phyloP scores from a whole-genome alignment of 495 filamentous ascomycete genomes.

The Baudoinia panamericana region DNA sequence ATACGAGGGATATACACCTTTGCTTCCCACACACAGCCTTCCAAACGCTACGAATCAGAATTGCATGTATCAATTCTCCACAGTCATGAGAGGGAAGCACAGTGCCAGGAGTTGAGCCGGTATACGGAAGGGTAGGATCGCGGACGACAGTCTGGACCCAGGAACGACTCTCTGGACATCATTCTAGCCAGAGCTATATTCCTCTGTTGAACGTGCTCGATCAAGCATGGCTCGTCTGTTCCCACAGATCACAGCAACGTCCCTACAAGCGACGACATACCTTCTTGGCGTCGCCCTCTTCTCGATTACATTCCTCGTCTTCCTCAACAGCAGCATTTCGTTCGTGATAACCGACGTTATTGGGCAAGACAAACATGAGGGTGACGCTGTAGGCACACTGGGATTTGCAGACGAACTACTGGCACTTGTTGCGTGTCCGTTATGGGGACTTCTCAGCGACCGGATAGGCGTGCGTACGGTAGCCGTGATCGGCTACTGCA shows the following conservation, averaged over 20 bases:
- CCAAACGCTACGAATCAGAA: too few species aligned
- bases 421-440: constrained; percentile 75
- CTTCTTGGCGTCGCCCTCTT: constrained; percentile 82
- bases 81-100: too few species aligned
- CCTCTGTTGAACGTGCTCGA: too few species aligned
- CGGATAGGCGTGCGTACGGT: constrained; percentile 67
- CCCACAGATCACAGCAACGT: constrained; percentile 46
- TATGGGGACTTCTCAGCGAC: constrained; percentile 88
- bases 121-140: too few species aligned
- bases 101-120: too few species aligned
- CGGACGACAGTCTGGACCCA: too few species aligned
- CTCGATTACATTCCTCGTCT: constrained; percentile 93
- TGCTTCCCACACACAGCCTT: too few species aligned
- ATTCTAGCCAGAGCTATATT: too few species aligned
- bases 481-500: constrained; percentile 56
- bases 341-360: constrained; percentile 92
- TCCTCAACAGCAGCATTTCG: constrained; percentile 84
- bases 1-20: too few species aligned
- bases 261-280: constrained; percentile 68
- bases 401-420: constrained; percentile 94
- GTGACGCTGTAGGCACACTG: constrained; percentile 82
- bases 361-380: constrained; percentile 59
- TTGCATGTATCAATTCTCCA: too few species aligned
- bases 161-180: too few species aligned
- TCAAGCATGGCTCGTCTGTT: too few species aligned